A percentile compares a stretch with the other conserved stretches of the same genome.
Evolutionary conservation across 202 grass and related monocot genomes (phyloP).

Genomic region (Cymbopogon flexuosus): DNA sequence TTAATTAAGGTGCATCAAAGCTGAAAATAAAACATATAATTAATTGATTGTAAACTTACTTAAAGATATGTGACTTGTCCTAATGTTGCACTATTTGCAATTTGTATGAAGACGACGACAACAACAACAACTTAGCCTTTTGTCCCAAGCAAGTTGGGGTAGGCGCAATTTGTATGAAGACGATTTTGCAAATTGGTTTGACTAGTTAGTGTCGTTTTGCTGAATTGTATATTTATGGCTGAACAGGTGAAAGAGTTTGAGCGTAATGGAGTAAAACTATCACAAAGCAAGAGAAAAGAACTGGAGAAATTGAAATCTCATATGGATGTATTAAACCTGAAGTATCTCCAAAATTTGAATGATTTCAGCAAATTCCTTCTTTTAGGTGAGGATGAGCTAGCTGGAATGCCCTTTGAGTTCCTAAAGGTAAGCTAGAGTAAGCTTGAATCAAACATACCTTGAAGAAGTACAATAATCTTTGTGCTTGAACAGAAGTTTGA

Average conservation of each 20-base stretch:
- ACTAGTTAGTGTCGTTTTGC: background rate
- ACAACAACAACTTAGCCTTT: too few species aligned
- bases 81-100: background rate
- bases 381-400: constrained; percentile 65
- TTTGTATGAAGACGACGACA: background rate
- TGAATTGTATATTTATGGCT: constrained; percentile 54
- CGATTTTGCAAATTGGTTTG: background rate
- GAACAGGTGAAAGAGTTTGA: constrained; percentile 94
- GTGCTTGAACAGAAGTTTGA: constrained; percentile 31
- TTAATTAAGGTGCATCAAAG: background rate
- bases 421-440: constrained; percentile 55
- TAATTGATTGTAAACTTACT: background rate
- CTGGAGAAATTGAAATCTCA: constrained; percentile 71
- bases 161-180: background rate
- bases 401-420: constrained; percentile 84
- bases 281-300: constrained; percentile 68
- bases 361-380: constrained; percentile 60
- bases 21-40: background rate
- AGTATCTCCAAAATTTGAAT: constrained; percentile 70
- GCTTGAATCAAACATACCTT: background rate
- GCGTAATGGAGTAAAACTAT: constrained; percentile 65
- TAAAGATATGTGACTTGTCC: background rate
- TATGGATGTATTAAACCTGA: constrained; percentile 72
- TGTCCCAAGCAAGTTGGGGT: too few species aligned
- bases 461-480: constrained; percentile 16